Percentiles rank a stretch among this genome's conserved stretches.
Evolutionary conservation across 2,329 filamentous ascomycete species (phyloP).

Genomic region (Ascochyta fabae): DNA sequence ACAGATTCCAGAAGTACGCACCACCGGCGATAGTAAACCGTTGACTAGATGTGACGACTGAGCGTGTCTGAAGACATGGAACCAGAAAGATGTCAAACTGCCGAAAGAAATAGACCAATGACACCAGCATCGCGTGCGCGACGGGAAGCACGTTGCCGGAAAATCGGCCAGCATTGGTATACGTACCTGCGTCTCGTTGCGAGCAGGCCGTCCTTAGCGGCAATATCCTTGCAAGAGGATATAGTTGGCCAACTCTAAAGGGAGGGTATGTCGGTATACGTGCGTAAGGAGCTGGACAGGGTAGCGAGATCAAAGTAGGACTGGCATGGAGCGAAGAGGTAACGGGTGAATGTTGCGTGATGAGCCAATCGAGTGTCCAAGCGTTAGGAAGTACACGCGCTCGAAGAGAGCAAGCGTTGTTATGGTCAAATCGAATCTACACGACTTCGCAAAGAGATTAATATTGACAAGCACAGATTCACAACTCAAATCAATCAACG

Average conservation of each 20-base stretch:
- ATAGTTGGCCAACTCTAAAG: not conserved
- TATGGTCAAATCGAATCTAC: no score
- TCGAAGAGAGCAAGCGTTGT: no score
- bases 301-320: no score
- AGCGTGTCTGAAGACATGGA: not conserved
- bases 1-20: not conserved
- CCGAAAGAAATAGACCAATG: not conserved
- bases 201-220: not conserved
- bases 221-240: not conserved
- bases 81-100: not conserved
- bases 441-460: no score
- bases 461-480: no score
- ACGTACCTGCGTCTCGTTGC: conserved; percentile 16
- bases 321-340: no score
- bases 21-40: not conserved
- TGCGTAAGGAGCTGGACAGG: no score
- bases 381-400: no score
- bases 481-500: no score
- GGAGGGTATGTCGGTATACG: not conserved
- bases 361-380: no score
- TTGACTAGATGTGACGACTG: not conserved
- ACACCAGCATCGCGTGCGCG: not conserved
- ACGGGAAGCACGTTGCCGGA: conserved; percentile 1
- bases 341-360: no score
- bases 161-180: conserved; percentile 12